Conservation (phyloP, 768 basidiomycete genomes). For the Tremella mesenterica region DNA sequence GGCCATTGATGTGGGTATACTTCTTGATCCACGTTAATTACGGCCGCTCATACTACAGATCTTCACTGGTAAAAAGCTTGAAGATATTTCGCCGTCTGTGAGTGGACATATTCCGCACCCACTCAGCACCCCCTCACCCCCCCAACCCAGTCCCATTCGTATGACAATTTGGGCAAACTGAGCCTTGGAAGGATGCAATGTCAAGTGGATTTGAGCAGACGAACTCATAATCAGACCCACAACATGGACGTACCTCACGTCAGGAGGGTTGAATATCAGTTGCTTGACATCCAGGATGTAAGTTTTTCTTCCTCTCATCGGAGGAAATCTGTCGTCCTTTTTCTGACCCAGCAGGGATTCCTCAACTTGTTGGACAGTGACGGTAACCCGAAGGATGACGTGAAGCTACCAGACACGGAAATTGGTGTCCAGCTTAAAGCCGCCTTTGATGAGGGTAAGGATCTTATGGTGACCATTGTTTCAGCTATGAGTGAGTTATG, state of each 20-base stretch:
- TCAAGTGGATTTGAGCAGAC: too few species aligned
- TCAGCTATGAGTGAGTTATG: constrained; percentile 59
- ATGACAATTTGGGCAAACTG: background rate
- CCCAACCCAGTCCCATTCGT: too few species aligned
- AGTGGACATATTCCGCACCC: background rate
- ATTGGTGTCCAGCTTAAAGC: constrained; percentile 62
- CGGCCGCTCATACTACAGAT: constrained; percentile 53
- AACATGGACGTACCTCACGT: constrained; percentile 99
- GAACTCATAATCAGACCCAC: too few species aligned
- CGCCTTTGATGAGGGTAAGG: constrained; percentile 77
- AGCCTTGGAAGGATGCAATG: constrained; percentile 36
- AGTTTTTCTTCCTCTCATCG: constrained; percentile 9
- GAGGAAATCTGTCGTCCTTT: background rate
- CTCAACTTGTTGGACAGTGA: constrained; percentile 86
- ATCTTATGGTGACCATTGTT: constrained; percentile 57
- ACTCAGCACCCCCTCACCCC: too few species aligned
- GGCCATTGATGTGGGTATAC: constrained; percentile 75
- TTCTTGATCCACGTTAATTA: background rate
- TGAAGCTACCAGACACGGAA: constrained; percentile 79
- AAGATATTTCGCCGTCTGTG: constrained; percentile 48
- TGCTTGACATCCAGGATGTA: constrained; percentile 81
- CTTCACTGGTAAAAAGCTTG: constrained; percentile 96
- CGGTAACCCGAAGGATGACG: constrained; percentile 80
- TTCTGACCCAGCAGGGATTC: constrained; percentile 52
- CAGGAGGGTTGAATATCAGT: constrained; percentile 74